phyloP scores from a whole-genome alignment of 441 rosid species.

The Macaranga tanarius region DNA sequence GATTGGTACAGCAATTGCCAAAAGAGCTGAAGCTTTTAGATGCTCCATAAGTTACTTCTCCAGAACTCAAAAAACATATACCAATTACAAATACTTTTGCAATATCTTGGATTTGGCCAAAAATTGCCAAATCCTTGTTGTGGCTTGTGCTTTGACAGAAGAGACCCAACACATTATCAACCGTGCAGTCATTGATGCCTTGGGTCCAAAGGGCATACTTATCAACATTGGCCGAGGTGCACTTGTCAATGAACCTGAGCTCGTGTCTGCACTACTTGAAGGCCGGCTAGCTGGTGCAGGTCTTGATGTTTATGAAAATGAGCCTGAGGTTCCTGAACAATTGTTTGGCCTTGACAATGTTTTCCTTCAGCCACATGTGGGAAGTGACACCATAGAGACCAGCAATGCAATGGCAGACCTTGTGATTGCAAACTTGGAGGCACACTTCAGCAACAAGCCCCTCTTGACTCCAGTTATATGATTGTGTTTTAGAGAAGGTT shows the following conservation, averaged over 20 bases:
- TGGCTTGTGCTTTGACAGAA: conserved; percentile 53
- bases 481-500: conserved; percentile 5
- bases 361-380: conserved; percentile 56
- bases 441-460: conserved; percentile 46
- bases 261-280: conserved; percentile 57
- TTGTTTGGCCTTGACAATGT: conserved; percentile 54
- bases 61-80: conserved; percentile 43
- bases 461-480: conserved; percentile 51
- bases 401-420: conserved; percentile 63
- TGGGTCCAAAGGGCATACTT: conserved; percentile 64
- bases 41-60: conserved; percentile 56
- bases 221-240: conserved; percentile 69
- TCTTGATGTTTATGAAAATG: conserved; percentile 58
- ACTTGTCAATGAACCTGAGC: conserved; percentile 59
- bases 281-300: conserved; percentile 69
- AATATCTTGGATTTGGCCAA: conserved; percentile 48
- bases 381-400: conserved; percentile 54
- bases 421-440: conserved; percentile 59
- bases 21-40: conserved; percentile 62
- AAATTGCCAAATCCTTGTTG: conserved; percentile 48
- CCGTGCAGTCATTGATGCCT: conserved; percentile 49
- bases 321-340: conserved; percentile 51
- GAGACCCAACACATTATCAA: conserved; percentile 52
- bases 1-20: conserved; percentile 57
- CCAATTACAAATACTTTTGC: conserved; percentile 46